Percentiles rank a stretch among this genome's conserved stretches.
Conservation (phyloP, 495 filamentous ascomycete genomes). For the Glutinoglossum americanum region DNA sequence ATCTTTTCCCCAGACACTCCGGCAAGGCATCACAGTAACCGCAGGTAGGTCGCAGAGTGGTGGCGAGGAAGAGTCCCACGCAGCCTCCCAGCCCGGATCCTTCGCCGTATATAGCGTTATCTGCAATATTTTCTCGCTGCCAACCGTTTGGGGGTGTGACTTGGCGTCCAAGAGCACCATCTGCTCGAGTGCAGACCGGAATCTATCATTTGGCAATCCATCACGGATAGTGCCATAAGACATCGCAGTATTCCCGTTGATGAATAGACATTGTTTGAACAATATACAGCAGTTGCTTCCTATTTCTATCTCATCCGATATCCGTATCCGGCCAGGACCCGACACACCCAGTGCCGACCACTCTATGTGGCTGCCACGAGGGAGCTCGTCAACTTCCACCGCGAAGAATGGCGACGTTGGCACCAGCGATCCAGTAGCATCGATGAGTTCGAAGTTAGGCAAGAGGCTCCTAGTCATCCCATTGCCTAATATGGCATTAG, state of each 20-base stretch:
- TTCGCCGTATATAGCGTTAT: background rate
- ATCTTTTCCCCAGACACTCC: background rate
- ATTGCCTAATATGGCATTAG: conserved; percentile 18
- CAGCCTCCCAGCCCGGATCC: background rate
- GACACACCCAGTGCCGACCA: conserved; percentile 25
- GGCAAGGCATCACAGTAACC: background rate
- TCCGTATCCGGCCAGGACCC: background rate
- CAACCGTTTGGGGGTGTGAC: background rate
- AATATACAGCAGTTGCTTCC: background rate
- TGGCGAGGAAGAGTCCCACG: background rate
- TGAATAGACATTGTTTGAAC: background rate
- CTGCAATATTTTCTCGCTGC: background rate
- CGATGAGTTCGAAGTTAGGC: conserved; percentile 9
- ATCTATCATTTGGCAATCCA: background rate
- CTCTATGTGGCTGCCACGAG: conserved; percentile 46
- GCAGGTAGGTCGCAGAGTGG: background rate
- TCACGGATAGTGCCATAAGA: background rate
- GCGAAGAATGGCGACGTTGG: conserved; percentile 43
- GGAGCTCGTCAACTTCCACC: conserved; percentile 49
- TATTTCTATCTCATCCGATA: background rate
- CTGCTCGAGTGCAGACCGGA: background rate
- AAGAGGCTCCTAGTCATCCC: conserved; percentile 12
- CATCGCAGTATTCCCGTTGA: background rate
- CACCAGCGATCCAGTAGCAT: conserved; percentile 5
- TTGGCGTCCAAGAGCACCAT: background rate